phyloP scores from a whole-genome alignment of 768 basidiomycete genomes.

The Amanita rimosa region DNA sequence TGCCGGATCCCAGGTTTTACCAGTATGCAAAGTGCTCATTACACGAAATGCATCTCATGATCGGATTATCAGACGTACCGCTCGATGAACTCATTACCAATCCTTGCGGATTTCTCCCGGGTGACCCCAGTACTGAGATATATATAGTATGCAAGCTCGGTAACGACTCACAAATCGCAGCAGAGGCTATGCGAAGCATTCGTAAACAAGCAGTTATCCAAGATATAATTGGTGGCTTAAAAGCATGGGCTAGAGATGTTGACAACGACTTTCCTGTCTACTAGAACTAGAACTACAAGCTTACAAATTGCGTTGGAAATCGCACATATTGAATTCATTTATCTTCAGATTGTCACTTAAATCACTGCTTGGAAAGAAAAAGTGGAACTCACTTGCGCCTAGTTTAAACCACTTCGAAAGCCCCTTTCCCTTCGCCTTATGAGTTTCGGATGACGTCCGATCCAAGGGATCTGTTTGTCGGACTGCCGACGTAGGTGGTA shows the following conservation, averaged over 20 bases:
- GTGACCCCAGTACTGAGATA: conserved; percentile 16
- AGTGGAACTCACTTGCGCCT: conserved; percentile 37
- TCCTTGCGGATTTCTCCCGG: conserved; percentile 35
- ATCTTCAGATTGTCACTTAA: not conserved
- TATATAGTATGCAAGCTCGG: conserved; percentile 80
- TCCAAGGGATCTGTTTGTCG: conserved; percentile 7
- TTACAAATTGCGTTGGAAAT: conserved; percentile 5
- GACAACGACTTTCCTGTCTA: conserved; percentile 77
- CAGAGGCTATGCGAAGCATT: conserved; percentile 40
- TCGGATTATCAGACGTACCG: conserved; percentile 49
- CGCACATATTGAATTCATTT: not conserved
- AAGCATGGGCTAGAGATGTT: conserved; percentile 67
- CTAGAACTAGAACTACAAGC: conserved; percentile 19
- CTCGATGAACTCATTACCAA: conserved; percentile 50
- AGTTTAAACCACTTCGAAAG: conserved; percentile 75
- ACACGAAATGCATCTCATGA: not conserved
- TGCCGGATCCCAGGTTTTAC: conserved; percentile 65
- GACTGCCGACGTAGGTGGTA: conserved; percentile 27
- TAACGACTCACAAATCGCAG: conserved; percentile 90
- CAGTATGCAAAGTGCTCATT: conserved; percentile 36
- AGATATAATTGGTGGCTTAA: conserved; percentile 75
- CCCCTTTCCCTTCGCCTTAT: conserved; percentile 33
- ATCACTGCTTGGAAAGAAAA: not conserved
- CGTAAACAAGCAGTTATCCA: conserved; percentile 25
- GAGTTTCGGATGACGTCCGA: not conserved